Base-by-base conservation (phyloP, 2,329 filamentous ascomycete species). In the Alternaria incomplexa region DNA sequence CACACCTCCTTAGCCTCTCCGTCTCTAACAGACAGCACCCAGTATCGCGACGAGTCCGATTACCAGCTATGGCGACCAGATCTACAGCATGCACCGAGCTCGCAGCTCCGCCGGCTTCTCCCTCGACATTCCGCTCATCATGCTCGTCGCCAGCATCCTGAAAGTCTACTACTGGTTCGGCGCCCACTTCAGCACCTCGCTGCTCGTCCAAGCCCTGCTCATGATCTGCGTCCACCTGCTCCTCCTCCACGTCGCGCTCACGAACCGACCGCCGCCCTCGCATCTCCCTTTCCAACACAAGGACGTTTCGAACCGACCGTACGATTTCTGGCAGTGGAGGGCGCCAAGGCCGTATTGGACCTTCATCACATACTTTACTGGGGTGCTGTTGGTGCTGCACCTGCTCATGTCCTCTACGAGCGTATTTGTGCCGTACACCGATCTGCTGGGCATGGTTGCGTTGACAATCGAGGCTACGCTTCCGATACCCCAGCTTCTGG, bases 301-400 rank as follows among this genome's bases (percentile, higher is more conserved):
- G 61, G 77, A 66, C 73, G 76, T 65, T 73, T 75, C 80, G 58
- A 84, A 83, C 64, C 84, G 92, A 23, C 92, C 92, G 1, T 94
- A 89, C 76, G 87, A 89, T 73, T 95, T 95, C 78, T 95, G 92
- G 92, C 91, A 92, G 79, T 95, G 92, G 92, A 86, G 88, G 60
- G 88, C 87, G 20, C 85, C 89, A 6, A 89, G 89, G 71, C 91
- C 91, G 82, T 94, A 95, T 82, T 96, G 92, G 92, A 85, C 90
- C 60, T 93, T 93, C 74, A 76, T 96, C 26, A 81, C 88, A 45
- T 92, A 91, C 81, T 85, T 93, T 65, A 86, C 89, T 65, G 83
- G 85, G 63, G 81, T 80, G 17, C 84, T 95, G 51, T 80, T 88
- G 25, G 83, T 86, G 6, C 81, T 90, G 70, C 90, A 95, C 73